Evolutionary conservation across 495 filamentous ascomycete species (phyloP), one percentile per base, ranked within the genome.

Genomic region (Lophium mytilinum): DNA sequence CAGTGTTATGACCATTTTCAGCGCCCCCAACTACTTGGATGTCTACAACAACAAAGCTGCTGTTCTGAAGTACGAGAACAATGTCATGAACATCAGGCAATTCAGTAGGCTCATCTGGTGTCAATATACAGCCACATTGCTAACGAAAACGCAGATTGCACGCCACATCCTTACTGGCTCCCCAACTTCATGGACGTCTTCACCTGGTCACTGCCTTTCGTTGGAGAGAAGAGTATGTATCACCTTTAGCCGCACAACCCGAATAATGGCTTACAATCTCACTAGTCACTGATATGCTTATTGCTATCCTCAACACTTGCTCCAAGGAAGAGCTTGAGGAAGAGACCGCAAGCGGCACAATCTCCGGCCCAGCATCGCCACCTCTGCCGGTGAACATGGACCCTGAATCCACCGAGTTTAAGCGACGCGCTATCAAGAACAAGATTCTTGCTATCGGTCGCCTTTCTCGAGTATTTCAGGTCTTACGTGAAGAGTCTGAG

Each of bases 11-110:
- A 98, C 93, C 42, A 98, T 98, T 68, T 98, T 98, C 80, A 96
- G 92, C 48, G 93, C 93, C 4, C 93, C 93, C 19, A 98, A 98
- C 69, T 97, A 98, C 68, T 79, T 98, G 59, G 93, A 98, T 69
- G 90, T 98, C n/a, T 98, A 98, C 76, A 98, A 98, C 82, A 98
- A 98, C 81, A 98, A 98, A 74, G 93, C 93, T 0, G 93, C 93
- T 0, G 93, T 98, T 18, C 76, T 98, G 57, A 98, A 98, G 71
- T 98, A 98, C 70, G 93, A 98, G 71, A 98, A 98, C 74, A 98
- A 98, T 68, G 93, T 98, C 55, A 98, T 98, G 93, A 98, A 98
- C 77, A 98, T 98, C 68, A 82, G 93, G 33, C 93, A 98, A 70
- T 98, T 98, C 75, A 98, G 70, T 72, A 71, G 47, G 74, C 66